These are phyloP conservation scores for Daucus carota DNA, from an alignment of 129 eudicot species.

Conservation along the genomic window DH1_v3.0 NC_030383.2:49950001-49950500, in stretches of 20 bases:
- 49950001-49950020: conserved; percentile 2
- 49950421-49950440: not conserved
- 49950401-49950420: not conserved
- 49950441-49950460: not conserved
- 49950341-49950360: not conserved
- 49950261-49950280: not conserved
- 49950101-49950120: conserved; percentile 13
- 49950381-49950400: not conserved
- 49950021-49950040: conserved; percentile 52
- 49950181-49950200: not conserved
- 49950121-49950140: conserved; percentile 17
- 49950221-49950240: not conserved
- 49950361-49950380: not conserved
- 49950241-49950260: not conserved
- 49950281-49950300: not conserved
- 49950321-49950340: not conserved
- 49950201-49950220: not conserved
- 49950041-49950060: conserved; percentile 33
- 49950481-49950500: not conserved
- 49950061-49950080: conserved; percentile 13
- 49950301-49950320: not conserved
- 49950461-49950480: not conserved
- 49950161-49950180: conserved; percentile 16
- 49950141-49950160: conserved; percentile 7
- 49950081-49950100: not conserved